phyloP scores from a whole-genome alignment of 2,329 filamentous ascomycete species.

The Monascus ruber region DNA sequence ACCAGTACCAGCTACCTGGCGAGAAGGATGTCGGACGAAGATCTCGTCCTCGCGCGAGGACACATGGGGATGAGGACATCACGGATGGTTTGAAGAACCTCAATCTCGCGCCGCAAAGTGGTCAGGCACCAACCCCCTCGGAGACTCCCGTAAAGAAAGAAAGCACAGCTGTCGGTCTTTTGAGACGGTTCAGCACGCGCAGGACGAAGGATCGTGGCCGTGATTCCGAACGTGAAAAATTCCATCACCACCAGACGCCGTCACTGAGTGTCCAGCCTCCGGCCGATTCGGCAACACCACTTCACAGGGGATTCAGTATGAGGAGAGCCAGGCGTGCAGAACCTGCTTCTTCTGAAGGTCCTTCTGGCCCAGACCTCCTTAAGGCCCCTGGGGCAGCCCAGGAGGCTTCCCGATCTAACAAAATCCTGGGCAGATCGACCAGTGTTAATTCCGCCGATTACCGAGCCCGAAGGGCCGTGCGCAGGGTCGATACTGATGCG shows the following conservation, averaged over 20 bases:
- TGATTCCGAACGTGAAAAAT: conserved; percentile 34
- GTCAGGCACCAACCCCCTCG: conserved; percentile 36
- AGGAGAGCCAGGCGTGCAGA: conserved; percentile 48
- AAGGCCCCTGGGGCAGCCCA: conserved; percentile 59
- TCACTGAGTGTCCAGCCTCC: conserved; percentile 73
- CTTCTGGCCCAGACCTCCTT: conserved; percentile 59
- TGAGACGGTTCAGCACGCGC: conserved; percentile 86
- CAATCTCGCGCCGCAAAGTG: conserved; percentile 41
- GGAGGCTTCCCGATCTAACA: conserved; percentile 48
- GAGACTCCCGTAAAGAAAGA: conserved; percentile 66
- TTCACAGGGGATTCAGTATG: conserved; percentile 84
- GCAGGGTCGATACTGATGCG: conserved; percentile 44
- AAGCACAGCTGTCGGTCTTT: conserved; percentile 69
- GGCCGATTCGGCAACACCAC: conserved; percentile 50
- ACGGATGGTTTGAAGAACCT: conserved; percentile 60
- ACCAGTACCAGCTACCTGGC: conserved; percentile 80
- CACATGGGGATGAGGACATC: conserved; percentile 88
- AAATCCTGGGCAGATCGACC: conserved; percentile 70
- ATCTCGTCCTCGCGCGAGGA: conserved; percentile 73
- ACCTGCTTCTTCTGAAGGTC: conserved; percentile 41
- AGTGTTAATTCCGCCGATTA: conserved; percentile 86
- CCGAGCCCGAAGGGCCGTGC: conserved; percentile 49
- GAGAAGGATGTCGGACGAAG: conserved; percentile 78
- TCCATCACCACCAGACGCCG: conserved; percentile 57
- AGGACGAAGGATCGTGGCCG: conserved; percentile 48